phyloP scores from a whole-genome alignment of 331 rosid genomes.

The Cucumis variabilis region DNA sequence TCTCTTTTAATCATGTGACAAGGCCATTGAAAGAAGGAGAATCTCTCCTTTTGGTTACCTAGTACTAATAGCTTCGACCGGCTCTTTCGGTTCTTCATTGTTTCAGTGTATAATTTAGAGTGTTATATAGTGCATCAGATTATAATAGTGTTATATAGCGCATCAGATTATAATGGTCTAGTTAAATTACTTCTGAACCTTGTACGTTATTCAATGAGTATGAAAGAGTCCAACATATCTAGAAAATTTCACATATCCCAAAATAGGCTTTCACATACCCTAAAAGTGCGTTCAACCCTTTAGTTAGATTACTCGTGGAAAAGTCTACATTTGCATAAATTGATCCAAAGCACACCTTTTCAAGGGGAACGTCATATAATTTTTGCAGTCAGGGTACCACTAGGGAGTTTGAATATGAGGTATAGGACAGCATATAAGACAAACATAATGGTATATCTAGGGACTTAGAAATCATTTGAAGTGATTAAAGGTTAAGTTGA shows the following conservation, averaged over 20 bases:
- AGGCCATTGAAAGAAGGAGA: neutral
- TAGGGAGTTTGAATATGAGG: neutral
- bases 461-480: neutral
- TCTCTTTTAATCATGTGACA: neutral
- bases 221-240: neutral
- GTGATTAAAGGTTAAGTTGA: slow-evolving; percentile 8
- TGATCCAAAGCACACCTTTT: neutral
- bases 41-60: neutral
- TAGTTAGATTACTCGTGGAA: neutral
- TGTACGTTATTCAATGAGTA: too few relatives aligned
- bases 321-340: neutral
- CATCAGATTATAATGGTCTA: too few relatives aligned
- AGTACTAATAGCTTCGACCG: neutral
- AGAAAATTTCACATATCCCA: neutral
- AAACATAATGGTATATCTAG: neutral
- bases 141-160: too few relatives aligned
- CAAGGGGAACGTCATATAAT: neutral
- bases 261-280: neutral
- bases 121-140: too few relatives aligned
- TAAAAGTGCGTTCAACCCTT: neutral
- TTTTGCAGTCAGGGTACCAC: neutral
- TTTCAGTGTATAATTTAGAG: too few relatives aligned
- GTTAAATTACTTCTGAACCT: too few relatives aligned
- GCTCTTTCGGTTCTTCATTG: too few relatives aligned
- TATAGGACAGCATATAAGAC: neutral